phyloP scores from a whole-genome alignment of 2,329 filamentous ascomycete species.

The Colletotrichum magnum region DNA sequence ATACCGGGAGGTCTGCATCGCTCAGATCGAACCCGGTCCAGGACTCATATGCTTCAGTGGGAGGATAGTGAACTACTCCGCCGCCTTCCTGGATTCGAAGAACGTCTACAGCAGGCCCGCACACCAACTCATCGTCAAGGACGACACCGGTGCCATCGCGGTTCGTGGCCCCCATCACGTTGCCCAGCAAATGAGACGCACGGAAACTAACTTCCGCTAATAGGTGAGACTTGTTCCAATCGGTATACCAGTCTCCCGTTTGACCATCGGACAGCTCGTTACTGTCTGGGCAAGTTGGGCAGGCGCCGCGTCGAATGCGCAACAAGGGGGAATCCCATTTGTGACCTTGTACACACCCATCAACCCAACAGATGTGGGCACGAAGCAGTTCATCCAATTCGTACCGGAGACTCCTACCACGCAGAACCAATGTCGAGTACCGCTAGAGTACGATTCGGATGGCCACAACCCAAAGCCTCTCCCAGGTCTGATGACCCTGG shows the following conservation, averaged over 20 bases:
- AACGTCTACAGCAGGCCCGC: constrained; percentile 57
- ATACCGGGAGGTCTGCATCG: constrained; percentile 64
- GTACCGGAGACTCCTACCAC: constrained; percentile 57
- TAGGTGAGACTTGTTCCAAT: constrained; percentile 63
- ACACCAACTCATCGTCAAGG: constrained; percentile 68
- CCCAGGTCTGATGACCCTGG: constrained; percentile 68
- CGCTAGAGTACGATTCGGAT: constrained; percentile 56
- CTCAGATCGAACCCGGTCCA: constrained; percentile 63
- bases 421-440: constrained; percentile 55
- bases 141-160: constrained; percentile 67
- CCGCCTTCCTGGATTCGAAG: constrained; percentile 54
- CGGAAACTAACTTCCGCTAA: neutral
- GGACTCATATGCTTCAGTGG: constrained; percentile 66
- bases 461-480: constrained; percentile 44
- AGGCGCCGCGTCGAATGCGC: constrained; percentile 57
- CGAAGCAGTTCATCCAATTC: constrained; percentile 64
- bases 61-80: constrained; percentile 68
- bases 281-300: constrained; percentile 71
- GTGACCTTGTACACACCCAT: constrained; percentile 68
- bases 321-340: constrained; percentile 49
- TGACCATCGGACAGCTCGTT: constrained; percentile 64
- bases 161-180: constrained; percentile 50
- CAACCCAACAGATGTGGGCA: constrained; percentile 68
- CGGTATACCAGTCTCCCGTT: constrained; percentile 50
- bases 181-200: neutral